Percentiles rank a stretch among this genome's conserved stretches.
These are phyloP conservation scores for Kappamyces sp. DNA, from an alignment of 192 early-diverging fungal species.

Conservation along the genomic window DNA sequence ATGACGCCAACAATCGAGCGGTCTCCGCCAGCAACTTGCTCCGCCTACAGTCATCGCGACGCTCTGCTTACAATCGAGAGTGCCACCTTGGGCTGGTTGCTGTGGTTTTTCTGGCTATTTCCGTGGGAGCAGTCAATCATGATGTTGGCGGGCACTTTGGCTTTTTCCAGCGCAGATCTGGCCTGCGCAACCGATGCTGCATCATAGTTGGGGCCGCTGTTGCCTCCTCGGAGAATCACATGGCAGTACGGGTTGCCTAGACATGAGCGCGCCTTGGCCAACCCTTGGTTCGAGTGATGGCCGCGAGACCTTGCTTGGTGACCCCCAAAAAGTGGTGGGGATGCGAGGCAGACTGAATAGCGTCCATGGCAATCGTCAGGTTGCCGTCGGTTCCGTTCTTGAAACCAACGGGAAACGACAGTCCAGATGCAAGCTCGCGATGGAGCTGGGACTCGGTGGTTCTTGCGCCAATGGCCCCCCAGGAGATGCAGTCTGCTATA, in stretches of 20 bases:
- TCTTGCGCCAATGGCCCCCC: conserved; percentile 95
- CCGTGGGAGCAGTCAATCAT: conserved; percentile 98
- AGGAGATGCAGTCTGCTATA: conserved; percentile 83
- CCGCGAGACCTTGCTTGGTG: conserved; percentile 85
- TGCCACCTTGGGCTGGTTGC: conserved; percentile 76
- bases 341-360: conserved; percentile 75
- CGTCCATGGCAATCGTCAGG: conserved; percentile 81
- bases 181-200: conserved; percentile 52
- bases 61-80: conserved; percentile 38
- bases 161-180: conserved; percentile 57
- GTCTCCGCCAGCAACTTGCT: conserved; percentile 23
- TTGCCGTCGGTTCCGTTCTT: conserved; percentile 93
- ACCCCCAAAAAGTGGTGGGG: conserved; percentile 91
- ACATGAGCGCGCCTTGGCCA: conserved; percentile 18
- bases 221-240: conserved; percentile 86
- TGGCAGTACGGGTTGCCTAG: conserved; percentile 80
- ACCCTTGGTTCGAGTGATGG: conserved; percentile 73
- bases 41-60: not conserved
- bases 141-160: conserved; percentile 55
- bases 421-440: conserved; percentile 84
- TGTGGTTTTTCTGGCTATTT: conserved; percentile 83
- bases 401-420: conserved; percentile 90
- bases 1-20: conserved; percentile 71
- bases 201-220: conserved; percentile 82
- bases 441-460: conserved; percentile 86